Base-by-base conservation (phyloP, 441 rosid genomes). In the Lagerstroemia fauriei region DNA sequence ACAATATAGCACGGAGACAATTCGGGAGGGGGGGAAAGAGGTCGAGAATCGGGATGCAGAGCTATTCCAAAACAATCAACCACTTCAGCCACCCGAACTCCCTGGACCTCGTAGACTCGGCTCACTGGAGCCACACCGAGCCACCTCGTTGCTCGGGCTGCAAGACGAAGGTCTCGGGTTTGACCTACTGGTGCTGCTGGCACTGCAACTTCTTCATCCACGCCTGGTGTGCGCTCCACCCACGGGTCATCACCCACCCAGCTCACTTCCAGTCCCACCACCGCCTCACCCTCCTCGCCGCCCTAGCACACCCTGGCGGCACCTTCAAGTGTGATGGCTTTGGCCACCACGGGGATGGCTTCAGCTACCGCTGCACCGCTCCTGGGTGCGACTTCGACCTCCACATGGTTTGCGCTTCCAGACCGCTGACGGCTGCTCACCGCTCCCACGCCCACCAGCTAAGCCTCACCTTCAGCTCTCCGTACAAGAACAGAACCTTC, bases 81-180 rank as follows among this genome's bases (percentile, higher is more conserved):
- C 76, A 38, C 69, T 59, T 29, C 11, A 31, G 82, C 82, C 82
- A 79, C 68, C 68, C 76, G 25, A 76, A 51, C n/a, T 20, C n/a
- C 24, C 82, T 79, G 31, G 4, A 32, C 63, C 76, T 70, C 50
- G n/a, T 8, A 2, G 18, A 48, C 63, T 29, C 29, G 1, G 34
- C 65, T 41, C 56, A n/a, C 34, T 22, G 25, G 47, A 17, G 22
- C 72, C 34, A 14, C 4, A 48, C 50, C 29, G 22, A 14, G 31
- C 29, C 75, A 6, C 80, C 20, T 32, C 73, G 22, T 20, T 79
- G 76, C 81, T 6, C 27, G 1, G 63, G 61, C 59, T 69, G 76
- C 76, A 9, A 16, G 9, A 46, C 50, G 24, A n/a, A 10, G 27
- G 31, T 56, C 46, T 79, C 68, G 6, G 81, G 76, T 9, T 41